These are phyloP conservation scores for Clonostachys chloroleuca DNA, from an alignment of 2,329 filamentous ascomycete genomes.

Conservation along the genomic window DNA sequence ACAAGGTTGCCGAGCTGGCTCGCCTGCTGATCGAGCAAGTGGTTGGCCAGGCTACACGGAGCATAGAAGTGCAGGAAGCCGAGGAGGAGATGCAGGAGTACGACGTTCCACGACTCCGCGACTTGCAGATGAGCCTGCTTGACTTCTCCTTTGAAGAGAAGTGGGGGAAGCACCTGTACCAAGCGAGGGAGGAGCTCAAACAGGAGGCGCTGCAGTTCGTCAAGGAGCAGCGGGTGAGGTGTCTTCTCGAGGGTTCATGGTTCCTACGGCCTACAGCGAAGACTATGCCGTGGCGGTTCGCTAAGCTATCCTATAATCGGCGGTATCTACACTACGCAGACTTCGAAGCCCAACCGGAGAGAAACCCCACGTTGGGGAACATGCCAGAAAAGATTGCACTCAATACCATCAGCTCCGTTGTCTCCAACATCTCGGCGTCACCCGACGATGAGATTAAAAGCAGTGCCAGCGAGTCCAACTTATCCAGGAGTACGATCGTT, in stretches of 20 bases:
- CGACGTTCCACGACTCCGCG: constrained; percentile 72
- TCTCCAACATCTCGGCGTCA: constrained; percentile 80
- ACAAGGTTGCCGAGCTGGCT: constrained; percentile 87
- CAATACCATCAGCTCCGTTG: constrained; percentile 82
- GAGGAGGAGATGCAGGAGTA: constrained; percentile 87
- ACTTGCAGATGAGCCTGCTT: constrained; percentile 89
- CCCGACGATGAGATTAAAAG: constrained; percentile 32
- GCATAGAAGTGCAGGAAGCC: constrained; percentile 79
- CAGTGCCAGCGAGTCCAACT: too few relatives aligned
- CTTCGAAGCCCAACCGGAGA: constrained; percentile 62
- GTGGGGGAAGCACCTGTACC: constrained; percentile 85
- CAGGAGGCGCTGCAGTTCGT: constrained; percentile 93
- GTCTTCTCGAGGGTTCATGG: constrained; percentile 85
- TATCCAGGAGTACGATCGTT: constrained; percentile 31
- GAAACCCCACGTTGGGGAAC: constrained; percentile 67
- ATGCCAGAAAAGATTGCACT: constrained; percentile 83
- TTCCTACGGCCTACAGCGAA: constrained; percentile 54
- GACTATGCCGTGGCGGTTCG: constrained; percentile 66
- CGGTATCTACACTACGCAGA: constrained; percentile 87
- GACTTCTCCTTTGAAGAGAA: constrained; percentile 90
- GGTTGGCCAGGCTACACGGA: constrained; percentile 75
- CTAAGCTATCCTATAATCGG: constrained; percentile 85
- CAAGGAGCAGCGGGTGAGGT: constrained; percentile 92
- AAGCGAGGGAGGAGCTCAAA: constrained; percentile 87
- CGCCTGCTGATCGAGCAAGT: constrained; percentile 88